Evolutionary conservation across 2,329 filamentous ascomycete species (phyloP).

Genomic region (Microcyclosporella mali): DNA sequence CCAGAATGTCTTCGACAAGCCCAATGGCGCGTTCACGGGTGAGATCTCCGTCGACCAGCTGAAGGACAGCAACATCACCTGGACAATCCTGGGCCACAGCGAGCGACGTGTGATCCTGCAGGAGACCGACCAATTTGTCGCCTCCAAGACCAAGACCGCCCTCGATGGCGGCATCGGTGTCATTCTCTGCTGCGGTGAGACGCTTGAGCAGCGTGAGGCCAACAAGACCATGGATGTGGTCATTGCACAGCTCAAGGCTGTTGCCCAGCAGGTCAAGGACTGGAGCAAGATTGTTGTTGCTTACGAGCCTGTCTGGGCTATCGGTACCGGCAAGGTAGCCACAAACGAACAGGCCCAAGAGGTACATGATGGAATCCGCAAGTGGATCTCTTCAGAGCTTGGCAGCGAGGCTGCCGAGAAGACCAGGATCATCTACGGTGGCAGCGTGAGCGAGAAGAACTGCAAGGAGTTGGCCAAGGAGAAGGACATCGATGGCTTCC

Average conservation of each 20-base stretch:
- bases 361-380: conserved; percentile 84
- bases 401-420: conserved; percentile 73
- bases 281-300: conserved; percentile 95
- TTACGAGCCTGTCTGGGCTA: conserved; percentile 97
- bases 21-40: conserved; percentile 92
- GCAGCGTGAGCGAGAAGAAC: conserved; percentile 97
- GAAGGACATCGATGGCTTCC: conserved; percentile 94
- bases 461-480: conserved; percentile 86
- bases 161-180: conserved; percentile 80
- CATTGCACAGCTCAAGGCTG: conserved; percentile 76
- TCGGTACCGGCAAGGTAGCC: conserved; percentile 89
- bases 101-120: conserved; percentile 86
- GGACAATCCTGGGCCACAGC: conserved; percentile 89
- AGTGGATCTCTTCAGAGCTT: conserved; percentile 71
- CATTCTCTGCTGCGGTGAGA: conserved; percentile 97
- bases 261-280: conserved; percentile 70
- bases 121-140: conserved; percentile 77
- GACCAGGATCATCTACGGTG: conserved; percentile 93
- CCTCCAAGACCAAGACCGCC: conserved; percentile 90
- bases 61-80: conserved; percentile 79
- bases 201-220: conserved; percentile 82
- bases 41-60: conserved; percentile 92
- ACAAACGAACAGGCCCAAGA: conserved; percentile 87
- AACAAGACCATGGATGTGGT: conserved; percentile 80
- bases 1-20: conserved; percentile 87